Conservation (phyloP, 108 stramenopile genomes). For the Pseudonitzschia multiseries region DNA sequence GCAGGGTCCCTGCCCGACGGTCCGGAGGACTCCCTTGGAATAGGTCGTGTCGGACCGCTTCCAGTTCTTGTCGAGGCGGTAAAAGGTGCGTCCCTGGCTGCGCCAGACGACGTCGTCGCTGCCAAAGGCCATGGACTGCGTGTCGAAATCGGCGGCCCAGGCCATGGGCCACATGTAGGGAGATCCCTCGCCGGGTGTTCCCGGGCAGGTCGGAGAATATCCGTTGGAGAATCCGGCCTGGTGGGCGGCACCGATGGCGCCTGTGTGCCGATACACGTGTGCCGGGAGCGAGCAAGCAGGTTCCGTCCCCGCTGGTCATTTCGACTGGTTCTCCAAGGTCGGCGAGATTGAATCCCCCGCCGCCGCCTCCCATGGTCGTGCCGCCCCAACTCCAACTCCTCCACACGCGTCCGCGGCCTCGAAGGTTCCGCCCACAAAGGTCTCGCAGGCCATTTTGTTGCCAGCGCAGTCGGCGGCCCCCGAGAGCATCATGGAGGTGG, state of each 20-base stretch:
- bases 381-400: background rate
- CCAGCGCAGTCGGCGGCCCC: constrained; percentile 26
- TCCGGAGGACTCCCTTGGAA: constrained; percentile 32
- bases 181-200: constrained; percentile 47
- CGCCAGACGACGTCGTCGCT: constrained; percentile 38
- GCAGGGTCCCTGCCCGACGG: constrained; percentile 49
- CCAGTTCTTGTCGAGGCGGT: constrained; percentile 56
- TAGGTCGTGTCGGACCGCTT: constrained; percentile 46
- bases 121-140: constrained; percentile 40
- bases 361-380: background rate
- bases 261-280: constrained; percentile 13
- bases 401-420: constrained; percentile 22
- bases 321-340: background rate
- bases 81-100: constrained; percentile 36
- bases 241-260: constrained; percentile 56
- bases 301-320: background rate
- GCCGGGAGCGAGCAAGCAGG: constrained; percentile 12
- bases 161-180: constrained; percentile 58
- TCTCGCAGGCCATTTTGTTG: constrained; percentile 41
- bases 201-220: constrained; percentile 32
- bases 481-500: constrained; percentile 27
- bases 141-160: constrained; percentile 45
- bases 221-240: constrained; percentile 44
- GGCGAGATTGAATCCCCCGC: background rate
- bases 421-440: constrained; percentile 37